These are phyloP conservation scores for Brassica incana DNA, from an alignment of 345 rosid species.

Conservation along the genomic window DNA sequence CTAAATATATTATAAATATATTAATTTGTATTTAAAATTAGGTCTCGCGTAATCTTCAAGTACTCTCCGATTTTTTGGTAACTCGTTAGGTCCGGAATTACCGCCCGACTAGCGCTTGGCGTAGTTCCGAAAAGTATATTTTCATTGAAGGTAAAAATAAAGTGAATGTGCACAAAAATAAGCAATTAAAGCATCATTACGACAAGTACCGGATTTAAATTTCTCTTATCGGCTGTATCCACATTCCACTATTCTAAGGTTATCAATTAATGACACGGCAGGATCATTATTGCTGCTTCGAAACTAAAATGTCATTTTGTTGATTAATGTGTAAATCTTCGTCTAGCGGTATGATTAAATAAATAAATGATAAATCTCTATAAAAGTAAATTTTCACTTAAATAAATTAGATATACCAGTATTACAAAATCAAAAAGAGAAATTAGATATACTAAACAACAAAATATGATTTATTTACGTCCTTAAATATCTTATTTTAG, in stretches of 20 bases:
- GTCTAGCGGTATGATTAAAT: not conserved
- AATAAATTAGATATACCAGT: not conserved
- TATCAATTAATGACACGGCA: not conserved
- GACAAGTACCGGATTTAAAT: not conserved
- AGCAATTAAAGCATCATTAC: slow-evolving; percentile 1
- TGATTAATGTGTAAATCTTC: not conserved
- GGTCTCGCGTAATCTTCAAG: no score
- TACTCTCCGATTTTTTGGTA: no score
- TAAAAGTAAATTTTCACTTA: not conserved
- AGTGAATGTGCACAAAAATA: not conserved
- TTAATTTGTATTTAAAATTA: no score
- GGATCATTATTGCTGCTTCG: not conserved
- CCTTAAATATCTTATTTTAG: not conserved
- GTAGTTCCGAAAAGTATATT: not conserved
- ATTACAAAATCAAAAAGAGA: not conserved
- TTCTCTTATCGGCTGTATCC: not conserved
- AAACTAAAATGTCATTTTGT: slow-evolving; percentile 6
- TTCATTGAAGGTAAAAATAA: slow-evolving; percentile 2
- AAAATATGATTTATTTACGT: not conserved
- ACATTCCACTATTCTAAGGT: not conserved
- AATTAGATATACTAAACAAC: not conserved
- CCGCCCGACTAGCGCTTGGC: no score
- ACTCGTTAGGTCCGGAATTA: no score
- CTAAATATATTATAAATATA: no score
- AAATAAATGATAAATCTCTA: not conserved